Evolutionary conservation across 2,329 filamentous ascomycete genomes (phyloP), one percentile per base, ranked within the genome.

Genomic region (Paecilomyces niveus): DNA sequence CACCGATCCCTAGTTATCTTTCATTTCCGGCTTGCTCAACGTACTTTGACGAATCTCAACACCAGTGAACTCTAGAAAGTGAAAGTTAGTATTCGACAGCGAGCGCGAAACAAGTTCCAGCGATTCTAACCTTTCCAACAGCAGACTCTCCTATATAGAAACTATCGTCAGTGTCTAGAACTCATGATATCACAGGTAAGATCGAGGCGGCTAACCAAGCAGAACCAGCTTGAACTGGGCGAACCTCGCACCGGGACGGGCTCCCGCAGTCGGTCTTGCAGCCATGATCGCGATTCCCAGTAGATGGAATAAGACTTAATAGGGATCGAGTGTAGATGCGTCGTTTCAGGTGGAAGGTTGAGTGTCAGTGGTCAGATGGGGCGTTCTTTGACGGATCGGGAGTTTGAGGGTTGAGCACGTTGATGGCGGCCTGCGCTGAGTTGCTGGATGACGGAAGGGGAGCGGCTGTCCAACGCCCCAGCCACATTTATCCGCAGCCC

Each of bases 161-260:
- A 45, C 6, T 45, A n/a, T 9, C 9, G 39, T 45, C 39, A 45
- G 39, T 5, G 18, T 45, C 39, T 13, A 45, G n/a, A 10, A 45
- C n/a, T 45, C 15, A 18, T 45, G 15, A 45, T 45, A 45, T 45
- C 39, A 45, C n/a, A 45, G n/a, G 39, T n/a, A 45, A n/a, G 15
- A 10, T n/a, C 15, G 18, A n/a, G 18, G 57, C 21, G 59, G 72
- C 88, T 67, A 85, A 97, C 94, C 94, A 65, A 99, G 84, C 72
- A 99, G 83, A 65, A 99, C 94, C 69, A 99, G 85, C 84, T 99
- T 99, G 81, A 99, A 99, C 83, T 99, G 94, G 70, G 94, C 93
- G 78, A 99, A 97, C 72, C 93, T 88, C 78, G 89, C 84, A 70
- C 83, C 83, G 61, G 84, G 82, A 65, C 85, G 81, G 70, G 80